A percentile compares a stretch with the other conserved stretches of the same genome.
phyloP scores from a whole-genome alignment of 306 rosid species.

The Lotus japonicus region DNA sequence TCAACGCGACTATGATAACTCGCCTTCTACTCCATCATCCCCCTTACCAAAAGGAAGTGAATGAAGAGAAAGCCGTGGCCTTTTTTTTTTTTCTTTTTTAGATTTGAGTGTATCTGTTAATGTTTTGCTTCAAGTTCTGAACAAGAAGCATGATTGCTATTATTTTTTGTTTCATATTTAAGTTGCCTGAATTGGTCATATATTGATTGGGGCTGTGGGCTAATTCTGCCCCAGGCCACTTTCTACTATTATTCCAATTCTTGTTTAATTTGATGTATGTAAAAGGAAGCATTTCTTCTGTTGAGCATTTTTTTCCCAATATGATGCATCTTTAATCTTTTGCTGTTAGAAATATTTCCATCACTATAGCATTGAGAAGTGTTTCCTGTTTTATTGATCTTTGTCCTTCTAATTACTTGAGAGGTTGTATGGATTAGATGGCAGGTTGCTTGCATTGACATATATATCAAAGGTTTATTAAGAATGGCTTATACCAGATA shows the following conservation, averaged over 20 bases:
- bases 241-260: background rate
- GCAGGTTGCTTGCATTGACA: constrained; percentile 66
- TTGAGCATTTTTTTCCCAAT: background rate
- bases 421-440: background rate
- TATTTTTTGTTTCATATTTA: background rate
- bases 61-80: background rate
- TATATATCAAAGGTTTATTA: constrained; percentile 63
- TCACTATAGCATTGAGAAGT: background rate
- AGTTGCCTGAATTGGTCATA: constrained; percentile 6
- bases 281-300: background rate
- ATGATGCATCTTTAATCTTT: background rate
- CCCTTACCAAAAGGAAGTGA: constrained; percentile 19
- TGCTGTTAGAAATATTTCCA: background rate
- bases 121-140: constrained; percentile 14
- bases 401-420: background rate
- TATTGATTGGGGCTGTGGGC: background rate
- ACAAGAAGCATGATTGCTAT: background rate
- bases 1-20: background rate
- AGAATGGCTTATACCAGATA: background rate
- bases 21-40: background rate
- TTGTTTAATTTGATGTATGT: background rate
- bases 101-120: constrained; percentile 18
- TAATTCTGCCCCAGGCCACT: background rate
- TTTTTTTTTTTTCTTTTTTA: background rate
- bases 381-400: background rate